A percentile compares a stretch with the other conserved stretches of the same genome.
Evolutionary conservation across 108 stramenopile species (phyloP).

Genomic region (Pseudonitzschia pungens): DNA sequence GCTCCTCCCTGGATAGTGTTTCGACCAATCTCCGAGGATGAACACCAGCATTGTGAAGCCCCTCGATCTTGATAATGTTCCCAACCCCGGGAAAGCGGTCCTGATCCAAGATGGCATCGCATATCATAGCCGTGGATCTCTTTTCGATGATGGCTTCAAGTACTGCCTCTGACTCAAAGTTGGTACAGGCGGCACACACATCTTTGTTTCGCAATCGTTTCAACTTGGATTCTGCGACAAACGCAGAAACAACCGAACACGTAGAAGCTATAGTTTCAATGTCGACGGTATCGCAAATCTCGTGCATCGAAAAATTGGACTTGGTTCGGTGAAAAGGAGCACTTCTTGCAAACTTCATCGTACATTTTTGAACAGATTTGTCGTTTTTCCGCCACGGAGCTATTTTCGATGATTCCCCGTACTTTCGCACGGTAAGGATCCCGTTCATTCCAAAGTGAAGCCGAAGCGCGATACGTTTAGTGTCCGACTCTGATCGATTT

Average conservation of each 20-base stretch:
- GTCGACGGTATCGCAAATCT: constrained; percentile 19
- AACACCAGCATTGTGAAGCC: constrained; percentile 49
- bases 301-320: background rate
- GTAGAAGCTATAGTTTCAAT: constrained; percentile 39
- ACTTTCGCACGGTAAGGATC: constrained; percentile 21
- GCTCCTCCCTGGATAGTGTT: constrained; percentile 43
- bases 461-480: constrained; percentile 46
- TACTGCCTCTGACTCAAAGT: constrained; percentile 46
- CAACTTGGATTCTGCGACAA: constrained; percentile 44
- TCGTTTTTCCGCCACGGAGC: constrained; percentile 36
- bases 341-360: background rate
- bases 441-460: constrained; percentile 77
- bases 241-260: constrained; percentile 40
- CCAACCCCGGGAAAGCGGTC: constrained; percentile 59
- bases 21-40: constrained; percentile 47
- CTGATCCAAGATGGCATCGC: constrained; percentile 66
- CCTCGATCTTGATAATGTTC: constrained; percentile 74
- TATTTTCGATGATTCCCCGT: constrained; percentile 24
- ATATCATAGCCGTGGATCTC: constrained; percentile 36
- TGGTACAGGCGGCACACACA: constrained; percentile 28
- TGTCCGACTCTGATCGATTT: background rate
- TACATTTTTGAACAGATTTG: constrained; percentile 25
- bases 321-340: background rate
- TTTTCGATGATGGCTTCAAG: constrained; percentile 29
- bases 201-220: constrained; percentile 34